These are phyloP conservation scores for Physcomitrellopsis africana DNA, from an alignment of 225 moss, liverwort and hornwort genomes.

Conservation along the genomic window DNA sequence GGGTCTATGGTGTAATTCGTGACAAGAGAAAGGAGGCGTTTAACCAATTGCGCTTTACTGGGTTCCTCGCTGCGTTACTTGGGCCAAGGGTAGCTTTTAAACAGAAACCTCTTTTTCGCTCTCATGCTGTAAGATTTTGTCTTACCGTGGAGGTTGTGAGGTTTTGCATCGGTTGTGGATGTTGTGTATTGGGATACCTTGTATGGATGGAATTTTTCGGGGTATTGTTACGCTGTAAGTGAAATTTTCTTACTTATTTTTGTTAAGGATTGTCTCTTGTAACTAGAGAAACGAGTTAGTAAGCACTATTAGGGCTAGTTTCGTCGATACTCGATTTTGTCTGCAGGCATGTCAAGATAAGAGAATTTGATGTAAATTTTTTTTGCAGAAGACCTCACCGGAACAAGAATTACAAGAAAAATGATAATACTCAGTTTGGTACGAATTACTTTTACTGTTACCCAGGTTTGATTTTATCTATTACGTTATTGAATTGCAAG, in stretches of 20 bases:
- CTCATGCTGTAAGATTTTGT: background rate
- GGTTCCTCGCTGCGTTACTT: constrained; percentile 47
- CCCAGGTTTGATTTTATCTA: background rate
- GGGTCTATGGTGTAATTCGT: constrained; percentile 51
- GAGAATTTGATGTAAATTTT: constrained; percentile 58
- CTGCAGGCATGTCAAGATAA: constrained; percentile 69
- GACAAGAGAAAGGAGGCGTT: constrained; percentile 50
- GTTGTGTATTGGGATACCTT: too few relatives aligned
- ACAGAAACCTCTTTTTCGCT: constrained; percentile 1
- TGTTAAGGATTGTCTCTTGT: background rate
- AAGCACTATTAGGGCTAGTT: background rate
- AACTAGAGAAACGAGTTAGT: background rate
- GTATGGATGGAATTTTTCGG: constrained; percentile 59
- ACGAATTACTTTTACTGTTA: constrained; percentile 16
- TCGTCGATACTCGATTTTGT: constrained; percentile 10
- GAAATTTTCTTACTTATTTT: background rate
- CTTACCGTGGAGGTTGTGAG: background rate
- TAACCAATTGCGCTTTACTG: constrained; percentile 58
- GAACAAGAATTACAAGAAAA: constrained; percentile 84
- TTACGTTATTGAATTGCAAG: background rate
- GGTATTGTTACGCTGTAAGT: too few relatives aligned
- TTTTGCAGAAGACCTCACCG: constrained; percentile 74
- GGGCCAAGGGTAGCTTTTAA: constrained; percentile 66
- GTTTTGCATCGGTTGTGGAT: background rate
- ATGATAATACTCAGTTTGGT: constrained; percentile 68